These are phyloP conservation scores for Mycosarcoma mackinlayi DNA, from an alignment of 1,284 basidiomycete species.

Conservation along the genomic window DNA sequence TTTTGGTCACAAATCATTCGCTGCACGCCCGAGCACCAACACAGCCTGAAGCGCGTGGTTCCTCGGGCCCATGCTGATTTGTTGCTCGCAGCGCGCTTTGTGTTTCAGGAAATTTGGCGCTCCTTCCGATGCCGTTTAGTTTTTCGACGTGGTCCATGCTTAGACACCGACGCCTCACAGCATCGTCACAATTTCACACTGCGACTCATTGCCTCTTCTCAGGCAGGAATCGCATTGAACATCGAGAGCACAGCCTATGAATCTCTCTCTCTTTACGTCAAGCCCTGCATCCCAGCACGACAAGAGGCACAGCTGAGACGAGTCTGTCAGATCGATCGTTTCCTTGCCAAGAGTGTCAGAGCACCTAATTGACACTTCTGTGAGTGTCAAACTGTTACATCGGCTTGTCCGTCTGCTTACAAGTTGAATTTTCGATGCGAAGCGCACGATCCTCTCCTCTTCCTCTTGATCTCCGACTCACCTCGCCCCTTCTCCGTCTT, in stretches of 20 bases:
- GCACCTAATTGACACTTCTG: no score
- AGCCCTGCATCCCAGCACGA: no score
- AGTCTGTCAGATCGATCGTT: no score
- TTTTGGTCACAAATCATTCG: background rate
- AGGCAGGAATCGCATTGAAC: no score
- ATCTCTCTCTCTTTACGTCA: no score
- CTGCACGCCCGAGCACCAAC: constrained; percentile 10
- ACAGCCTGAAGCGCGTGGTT: constrained; percentile 2
- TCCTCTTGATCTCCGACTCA: background rate
- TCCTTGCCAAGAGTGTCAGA: no score
- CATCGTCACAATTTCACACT: constrained; percentile 2
- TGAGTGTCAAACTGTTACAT: constrained; percentile 3
- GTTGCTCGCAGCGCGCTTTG: constrained; percentile 18
- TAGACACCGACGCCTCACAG: constrained; percentile 11
- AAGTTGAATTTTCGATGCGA: background rate
- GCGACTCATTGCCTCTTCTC: no score
- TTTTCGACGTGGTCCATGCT: constrained; percentile 21
- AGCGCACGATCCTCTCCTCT: constrained; percentile 15
- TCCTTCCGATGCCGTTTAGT: background rate
- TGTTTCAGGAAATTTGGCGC: background rate
- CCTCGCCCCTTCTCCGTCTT: constrained; percentile 2
- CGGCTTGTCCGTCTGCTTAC: no score
- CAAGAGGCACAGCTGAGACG: no score
- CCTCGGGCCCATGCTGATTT: no score
- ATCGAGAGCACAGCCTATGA: no score